A percentile compares a stretch with the other conserved stretches of the same genome.
phyloP scores from a whole-genome alignment of 1,139 yeast genomes.

The Candida neerlandica region DNA sequence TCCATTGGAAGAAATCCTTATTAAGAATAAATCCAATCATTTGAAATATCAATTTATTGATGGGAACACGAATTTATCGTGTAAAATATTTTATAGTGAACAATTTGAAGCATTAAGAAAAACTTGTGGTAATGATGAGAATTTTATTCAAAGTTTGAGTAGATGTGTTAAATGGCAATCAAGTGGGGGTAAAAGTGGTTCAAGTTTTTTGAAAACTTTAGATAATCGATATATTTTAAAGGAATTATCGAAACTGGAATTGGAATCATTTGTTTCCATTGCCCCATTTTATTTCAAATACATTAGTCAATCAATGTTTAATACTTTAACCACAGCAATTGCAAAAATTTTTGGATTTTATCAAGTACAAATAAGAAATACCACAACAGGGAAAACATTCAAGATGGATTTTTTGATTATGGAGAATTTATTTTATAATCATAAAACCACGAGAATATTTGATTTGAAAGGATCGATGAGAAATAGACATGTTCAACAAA shows the following conservation, averaged over 20 bases:
- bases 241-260: constrained; percentile 83
- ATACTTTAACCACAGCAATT: constrained; percentile 89
- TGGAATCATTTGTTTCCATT: constrained; percentile 91
- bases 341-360: constrained; percentile 96
- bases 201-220: constrained; percentile 86
- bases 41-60: constrained; percentile 89
- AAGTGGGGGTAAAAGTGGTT: constrained; percentile 95
- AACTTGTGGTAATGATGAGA: constrained; percentile 76
- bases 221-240: constrained; percentile 91
- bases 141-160: constrained; percentile 84
- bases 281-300: constrained; percentile 97
- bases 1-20: constrained; percentile 67
- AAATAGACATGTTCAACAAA: constrained; percentile 93
- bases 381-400: constrained; percentile 71
- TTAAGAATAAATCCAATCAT: constrained; percentile 84
- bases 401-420: constrained; percentile 91
- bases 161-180: constrained; percentile 96
- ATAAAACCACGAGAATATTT: constrained; percentile 82
- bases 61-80: constrained; percentile 78
- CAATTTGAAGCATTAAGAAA: constrained; percentile 93
- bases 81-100: constrained; percentile 93
- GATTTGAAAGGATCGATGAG: constrained; percentile 98
- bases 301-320: constrained; percentile 93
- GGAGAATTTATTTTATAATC: constrained; percentile 92
- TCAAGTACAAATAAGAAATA: constrained; percentile 85